These are phyloP conservation scores for Neoboletus brunneissimus DNA, from an alignment of 768 basidiomycete species.

Conservation along the genomic window DNA sequence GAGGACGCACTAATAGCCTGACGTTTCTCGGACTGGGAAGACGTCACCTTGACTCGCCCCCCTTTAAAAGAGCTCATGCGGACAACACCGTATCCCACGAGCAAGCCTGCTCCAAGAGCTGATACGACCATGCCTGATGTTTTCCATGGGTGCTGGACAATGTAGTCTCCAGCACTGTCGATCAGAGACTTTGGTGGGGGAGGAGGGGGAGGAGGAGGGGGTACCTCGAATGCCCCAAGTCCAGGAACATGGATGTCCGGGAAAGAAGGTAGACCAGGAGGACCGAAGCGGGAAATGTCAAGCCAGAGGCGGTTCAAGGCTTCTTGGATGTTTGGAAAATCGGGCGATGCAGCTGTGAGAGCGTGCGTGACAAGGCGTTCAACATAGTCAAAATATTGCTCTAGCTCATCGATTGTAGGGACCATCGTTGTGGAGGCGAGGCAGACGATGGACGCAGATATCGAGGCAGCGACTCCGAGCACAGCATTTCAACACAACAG, in stretches of 20 bases:
- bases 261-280: conserved; percentile 42
- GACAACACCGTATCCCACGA: conserved; percentile 51
- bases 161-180: conserved; percentile 50
- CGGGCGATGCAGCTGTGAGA: conserved; percentile 52
- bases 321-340: conserved; percentile 63
- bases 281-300: conserved; percentile 80
- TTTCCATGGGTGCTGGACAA: conserved; percentile 59
- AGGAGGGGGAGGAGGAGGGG: conserved; percentile 59
- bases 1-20: conserved; percentile 42
- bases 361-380: conserved; percentile 62
- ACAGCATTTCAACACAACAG: conserved; percentile 12
- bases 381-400: conserved; percentile 64
- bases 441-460: not conserved
- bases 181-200: conserved; percentile 48
- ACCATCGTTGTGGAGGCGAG: conserved; percentile 21
- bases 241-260: conserved; percentile 58
- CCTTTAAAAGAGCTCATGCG: conserved; percentile 22
- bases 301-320: conserved; percentile 68
- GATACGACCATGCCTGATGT: conserved; percentile 53
- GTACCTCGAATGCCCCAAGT: conserved; percentile 71
- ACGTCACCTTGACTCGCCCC: conserved; percentile 23
- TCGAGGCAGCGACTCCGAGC: not conserved
- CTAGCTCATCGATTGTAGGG: conserved; percentile 60
- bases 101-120: conserved; percentile 57
- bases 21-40: conserved; percentile 39